A percentile compares a stretch with the other conserved stretches of the same genome.
phyloP scores from a whole-genome alignment of 2,329 filamentous ascomycete genomes.

The Lasiodiplodia gonubiensis region DNA sequence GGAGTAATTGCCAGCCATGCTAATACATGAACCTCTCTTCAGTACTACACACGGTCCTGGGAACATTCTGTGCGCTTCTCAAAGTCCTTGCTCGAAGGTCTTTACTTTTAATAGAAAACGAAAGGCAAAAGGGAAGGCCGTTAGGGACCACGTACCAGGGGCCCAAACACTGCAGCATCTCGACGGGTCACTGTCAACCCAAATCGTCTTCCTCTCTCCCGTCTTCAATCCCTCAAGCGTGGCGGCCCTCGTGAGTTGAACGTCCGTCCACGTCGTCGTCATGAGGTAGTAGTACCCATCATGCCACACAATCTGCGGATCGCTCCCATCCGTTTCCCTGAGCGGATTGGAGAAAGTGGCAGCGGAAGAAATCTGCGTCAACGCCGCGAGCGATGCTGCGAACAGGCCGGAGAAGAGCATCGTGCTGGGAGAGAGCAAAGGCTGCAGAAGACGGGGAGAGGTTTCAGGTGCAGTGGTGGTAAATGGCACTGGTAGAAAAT shows the following conservation, averaged over 20 bases:
- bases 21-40: background rate
- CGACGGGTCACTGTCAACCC: conserved; percentile 53
- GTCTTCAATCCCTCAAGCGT: conserved; percentile 63
- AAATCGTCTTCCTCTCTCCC: conserved; percentile 58
- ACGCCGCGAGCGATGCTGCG: conserved; percentile 1
- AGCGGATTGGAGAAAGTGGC: conserved; percentile 60
- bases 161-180: conserved; percentile 65
- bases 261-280: conserved; percentile 61
- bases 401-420: conserved; percentile 8
- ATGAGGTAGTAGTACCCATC: conserved; percentile 64
- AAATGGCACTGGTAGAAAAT: background rate
- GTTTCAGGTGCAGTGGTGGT: background rate
- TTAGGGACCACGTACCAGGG: conserved; percentile 8
- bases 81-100: no score
- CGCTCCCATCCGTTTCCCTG: conserved; percentile 56
- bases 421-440: background rate
- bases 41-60: no score
- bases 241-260: conserved; percentile 60
- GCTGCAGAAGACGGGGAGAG: background rate
- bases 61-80: no score
- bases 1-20: background rate
- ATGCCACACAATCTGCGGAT: conserved; percentile 60
- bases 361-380: conserved; percentile 30
- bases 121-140: background rate
- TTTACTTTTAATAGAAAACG: background rate